phyloP scores from a whole-genome alignment of 164 flowering plant genomes.

The Vitis cinerea region DNA sequence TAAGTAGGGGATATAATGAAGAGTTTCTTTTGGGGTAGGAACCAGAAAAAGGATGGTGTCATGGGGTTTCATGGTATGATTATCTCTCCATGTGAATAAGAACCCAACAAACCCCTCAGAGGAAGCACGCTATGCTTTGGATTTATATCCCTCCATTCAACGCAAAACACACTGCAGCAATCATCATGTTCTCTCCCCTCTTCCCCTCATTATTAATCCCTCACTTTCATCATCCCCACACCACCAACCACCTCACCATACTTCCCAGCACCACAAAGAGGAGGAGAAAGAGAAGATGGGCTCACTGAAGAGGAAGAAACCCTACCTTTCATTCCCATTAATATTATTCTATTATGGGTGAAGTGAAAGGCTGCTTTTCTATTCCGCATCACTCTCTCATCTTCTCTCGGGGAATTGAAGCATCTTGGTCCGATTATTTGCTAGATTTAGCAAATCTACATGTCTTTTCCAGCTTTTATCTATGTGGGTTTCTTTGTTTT shows the following conservation, averaged over 20 bases:
- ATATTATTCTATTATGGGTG: neutral
- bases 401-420: conserved; percentile 32
- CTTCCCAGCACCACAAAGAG: neutral
- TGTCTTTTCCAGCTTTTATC: neutral
- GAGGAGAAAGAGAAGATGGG: conserved; percentile 19
- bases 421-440: conserved; percentile 32
- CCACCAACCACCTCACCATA: conserved; percentile 7
- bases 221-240: conserved; percentile 32
- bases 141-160: conserved; percentile 5
- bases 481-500: conserved; percentile 4
- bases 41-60: neutral
- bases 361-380: neutral
- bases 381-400: neutral
- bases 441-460: conserved; percentile 11
- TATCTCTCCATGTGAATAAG: conserved; percentile 14
- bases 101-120: conserved; percentile 1
- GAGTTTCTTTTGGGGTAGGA: neutral
- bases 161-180: conserved; percentile 14
- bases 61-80: conserved; percentile 10
- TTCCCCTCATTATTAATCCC: conserved; percentile 32
- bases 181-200: conserved; percentile 31
- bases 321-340: conserved; percentile 16
- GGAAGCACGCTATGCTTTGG: conserved; percentile 5
- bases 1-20: neutral
- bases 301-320: conserved; percentile 29